A percentile compares a stretch with the other conserved stretches of the same genome.
Evolutionary conservation across 208 protist genomes (phyloP).

Genomic region (Porcisia hertigi): DNA sequence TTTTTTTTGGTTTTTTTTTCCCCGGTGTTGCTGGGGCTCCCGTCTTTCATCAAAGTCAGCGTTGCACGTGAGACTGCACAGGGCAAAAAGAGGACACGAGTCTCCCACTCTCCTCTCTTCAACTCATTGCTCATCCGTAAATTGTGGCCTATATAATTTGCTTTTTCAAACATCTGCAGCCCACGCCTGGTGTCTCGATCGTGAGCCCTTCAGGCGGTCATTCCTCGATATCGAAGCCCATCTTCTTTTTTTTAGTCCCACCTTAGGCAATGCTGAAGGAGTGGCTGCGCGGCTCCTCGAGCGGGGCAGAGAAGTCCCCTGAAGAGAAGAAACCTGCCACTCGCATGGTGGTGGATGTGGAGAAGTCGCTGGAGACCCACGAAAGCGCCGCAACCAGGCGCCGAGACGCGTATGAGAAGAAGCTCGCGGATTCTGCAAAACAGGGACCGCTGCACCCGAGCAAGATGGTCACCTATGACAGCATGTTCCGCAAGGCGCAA

Average conservation of each 20-base stretch:
- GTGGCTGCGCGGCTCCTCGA: constrained; percentile 69
- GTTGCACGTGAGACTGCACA: background rate
- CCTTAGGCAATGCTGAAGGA: constrained; percentile 73
- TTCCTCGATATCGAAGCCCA: background rate
- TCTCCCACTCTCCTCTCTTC: background rate
- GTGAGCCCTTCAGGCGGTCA: background rate
- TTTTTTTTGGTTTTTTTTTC: background rate
- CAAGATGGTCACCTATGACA: constrained; percentile 74
- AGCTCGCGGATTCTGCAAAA: constrained; percentile 68
- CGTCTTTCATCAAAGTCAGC: background rate
- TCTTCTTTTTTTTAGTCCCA: background rate
- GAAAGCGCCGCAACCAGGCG: constrained; percentile 36
- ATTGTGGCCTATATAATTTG: background rate
- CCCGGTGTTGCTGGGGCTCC: background rate
- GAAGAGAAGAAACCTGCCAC: constrained; percentile 46
- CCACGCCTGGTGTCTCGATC: background rate
- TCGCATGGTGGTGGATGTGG: constrained; percentile 79
- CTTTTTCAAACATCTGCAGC: background rate
- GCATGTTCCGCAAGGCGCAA: constrained; percentile 70
- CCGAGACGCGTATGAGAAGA: constrained; percentile 69
- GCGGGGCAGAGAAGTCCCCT: constrained; percentile 30
- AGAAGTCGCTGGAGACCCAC: constrained; percentile 68
- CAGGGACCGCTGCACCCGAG: constrained; percentile 46
- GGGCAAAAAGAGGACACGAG: background rate
- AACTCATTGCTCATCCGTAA: too few species aligned